Percentiles rank a stretch among this genome's conserved stretches.
Evolutionary conservation across 106 monocot species (phyloP).

Genomic region (Alisma plantagoaquatica): DNA sequence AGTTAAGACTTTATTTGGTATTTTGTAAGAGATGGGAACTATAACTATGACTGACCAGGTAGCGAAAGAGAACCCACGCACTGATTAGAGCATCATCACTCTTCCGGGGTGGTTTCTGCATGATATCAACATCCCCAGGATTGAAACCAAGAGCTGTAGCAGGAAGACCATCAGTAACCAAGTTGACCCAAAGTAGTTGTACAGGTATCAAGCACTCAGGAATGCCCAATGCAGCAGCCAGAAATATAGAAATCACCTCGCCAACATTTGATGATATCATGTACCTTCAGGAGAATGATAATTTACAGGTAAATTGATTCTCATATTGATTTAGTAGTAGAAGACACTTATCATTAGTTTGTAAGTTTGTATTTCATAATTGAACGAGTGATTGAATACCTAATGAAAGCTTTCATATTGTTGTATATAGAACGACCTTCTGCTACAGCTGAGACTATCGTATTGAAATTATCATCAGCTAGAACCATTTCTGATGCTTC

Average conservation of each 20-base stretch:
- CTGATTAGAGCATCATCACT: conserved; percentile 63
- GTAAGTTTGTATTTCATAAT: neutral
- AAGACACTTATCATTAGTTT: neutral
- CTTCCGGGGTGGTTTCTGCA: conserved; percentile 61
- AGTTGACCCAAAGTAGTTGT: conserved; percentile 83
- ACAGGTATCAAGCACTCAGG: conserved; percentile 83
- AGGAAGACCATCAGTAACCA: conserved; percentile 84
- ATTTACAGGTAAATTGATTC: too few relatives aligned
- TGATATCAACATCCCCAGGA: conserved; percentile 63
- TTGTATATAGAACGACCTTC: conserved; percentile 69
- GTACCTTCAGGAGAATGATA: conserved; percentile 28
- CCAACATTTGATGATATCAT: conserved; percentile 91
- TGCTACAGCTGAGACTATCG: conserved; percentile 47
- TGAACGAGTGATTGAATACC: conserved; percentile 15
- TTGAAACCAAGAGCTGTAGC: conserved; percentile 88
- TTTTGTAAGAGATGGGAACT: too few relatives aligned
- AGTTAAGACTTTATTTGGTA: too few relatives aligned
- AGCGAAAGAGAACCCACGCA: conserved; percentile 76
- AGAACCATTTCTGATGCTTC: conserved; percentile 60
- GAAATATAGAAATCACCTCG: conserved; percentile 78
- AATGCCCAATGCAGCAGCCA: conserved; percentile 72
- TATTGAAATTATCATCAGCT: conserved; percentile 59
- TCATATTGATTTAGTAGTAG: too few relatives aligned
- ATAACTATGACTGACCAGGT: conserved; percentile 65
- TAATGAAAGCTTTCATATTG: conserved; percentile 91